Conservation (phyloP, 2,329 filamentous ascomycete genomes). For the Botrytis porri region DNA sequence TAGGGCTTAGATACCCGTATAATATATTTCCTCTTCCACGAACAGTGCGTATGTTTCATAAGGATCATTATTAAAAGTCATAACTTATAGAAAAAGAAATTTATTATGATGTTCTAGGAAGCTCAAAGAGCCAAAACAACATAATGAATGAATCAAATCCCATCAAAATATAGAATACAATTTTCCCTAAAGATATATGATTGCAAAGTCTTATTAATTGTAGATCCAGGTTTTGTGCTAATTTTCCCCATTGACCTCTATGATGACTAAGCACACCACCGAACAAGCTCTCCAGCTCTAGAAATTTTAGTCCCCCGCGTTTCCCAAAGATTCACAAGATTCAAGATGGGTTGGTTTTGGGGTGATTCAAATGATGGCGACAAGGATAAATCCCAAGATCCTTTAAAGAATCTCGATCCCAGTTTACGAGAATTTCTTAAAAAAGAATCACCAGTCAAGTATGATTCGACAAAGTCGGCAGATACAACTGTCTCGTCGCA, state of each 20-base stretch:
- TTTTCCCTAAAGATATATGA: background rate
- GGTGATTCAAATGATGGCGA: slow-evolving; percentile 30
- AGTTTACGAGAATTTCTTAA: slow-evolving; percentile 63
- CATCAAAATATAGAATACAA: background rate
- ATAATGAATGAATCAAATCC: background rate
- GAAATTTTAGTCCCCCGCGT: slow-evolving; percentile 12
- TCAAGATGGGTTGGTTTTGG: slow-evolving; percentile 40
- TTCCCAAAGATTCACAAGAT: background rate
- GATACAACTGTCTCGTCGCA: slow-evolving; percentile 20
- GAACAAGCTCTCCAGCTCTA: background rate
- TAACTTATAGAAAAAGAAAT: too few species aligned
- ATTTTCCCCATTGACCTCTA: background rate
- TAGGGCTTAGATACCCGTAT: too few species aligned
- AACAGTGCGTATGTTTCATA: too few species aligned
- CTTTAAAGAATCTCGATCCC: slow-evolving; percentile 60
- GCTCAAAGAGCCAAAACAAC: background rate
- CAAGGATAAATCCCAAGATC: slow-evolving; percentile 44
- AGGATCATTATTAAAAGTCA: too few species aligned
- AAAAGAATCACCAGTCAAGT: slow-evolving; percentile 60
- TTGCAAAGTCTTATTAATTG: too few species aligned
- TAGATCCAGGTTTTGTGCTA: background rate
- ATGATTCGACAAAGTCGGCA: slow-evolving; percentile 31
- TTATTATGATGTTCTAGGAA: background rate
- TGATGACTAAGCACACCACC: background rate
- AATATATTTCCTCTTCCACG: too few species aligned